A percentile compares a stretch with the other conserved stretches of the same genome.
These are phyloP conservation scores for Globisporangium sylvaticum DNA, from an alignment of 352 stramenopile genomes.

Conservation along the genomic window DNA sequence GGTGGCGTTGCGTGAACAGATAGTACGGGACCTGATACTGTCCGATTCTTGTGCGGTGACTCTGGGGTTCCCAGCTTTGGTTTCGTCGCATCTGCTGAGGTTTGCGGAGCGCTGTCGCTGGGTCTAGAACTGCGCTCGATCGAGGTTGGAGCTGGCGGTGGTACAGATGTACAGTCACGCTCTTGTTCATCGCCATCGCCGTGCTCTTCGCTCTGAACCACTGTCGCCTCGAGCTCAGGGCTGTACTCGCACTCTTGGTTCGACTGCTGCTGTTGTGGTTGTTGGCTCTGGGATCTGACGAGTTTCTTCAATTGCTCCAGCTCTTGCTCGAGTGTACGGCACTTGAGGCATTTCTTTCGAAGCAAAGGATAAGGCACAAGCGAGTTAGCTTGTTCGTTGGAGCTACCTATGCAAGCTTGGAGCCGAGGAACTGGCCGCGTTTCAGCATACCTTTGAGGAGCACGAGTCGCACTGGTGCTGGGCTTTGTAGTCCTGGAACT, in stretches of 20 bases:
- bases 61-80: neutral
- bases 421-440: neutral
- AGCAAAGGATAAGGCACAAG: neutral
- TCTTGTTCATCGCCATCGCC: neutral
- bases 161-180: neutral
- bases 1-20: neutral
- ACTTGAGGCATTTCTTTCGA: conserved; percentile 17
- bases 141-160: no score
- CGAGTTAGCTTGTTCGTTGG: neutral
- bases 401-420: neutral
- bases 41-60: neutral
- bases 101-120: neutral
- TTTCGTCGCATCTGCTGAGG: neutral
- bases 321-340: conserved; percentile 17
- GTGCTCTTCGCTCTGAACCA: conserved; percentile 1
- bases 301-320: conserved; percentile 8
- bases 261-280: neutral
- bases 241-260: conserved; percentile 14
- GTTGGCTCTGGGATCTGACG: neutral
- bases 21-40: neutral
- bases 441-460: conserved; percentile 4
- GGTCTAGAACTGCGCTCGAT: neutral
- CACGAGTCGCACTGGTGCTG: conserved; percentile 13
- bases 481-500: conserved; percentile 28
- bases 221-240: conserved; percentile 5